phyloP scores from a whole-genome alignment of 192 early-diverging fungal species.

The Entophlyctis helioformis region DNA sequence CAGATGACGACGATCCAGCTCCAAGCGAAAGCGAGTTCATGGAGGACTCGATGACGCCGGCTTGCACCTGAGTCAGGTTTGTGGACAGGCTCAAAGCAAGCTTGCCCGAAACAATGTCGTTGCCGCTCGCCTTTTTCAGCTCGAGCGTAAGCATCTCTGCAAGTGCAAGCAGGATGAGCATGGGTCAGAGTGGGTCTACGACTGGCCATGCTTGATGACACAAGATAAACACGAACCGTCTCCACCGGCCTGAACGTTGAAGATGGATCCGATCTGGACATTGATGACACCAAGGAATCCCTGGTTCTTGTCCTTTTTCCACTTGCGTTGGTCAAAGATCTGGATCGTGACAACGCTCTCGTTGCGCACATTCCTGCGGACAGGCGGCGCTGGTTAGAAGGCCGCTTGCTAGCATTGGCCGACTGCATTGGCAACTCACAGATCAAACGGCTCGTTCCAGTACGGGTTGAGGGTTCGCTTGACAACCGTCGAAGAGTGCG shows the following conservation, averaged over 20 bases:
- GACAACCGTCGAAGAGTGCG: constrained; percentile 74
- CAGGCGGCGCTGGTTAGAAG: no score
- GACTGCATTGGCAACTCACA: constrained; percentile 25
- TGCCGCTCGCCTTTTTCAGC: constrained; percentile 72
- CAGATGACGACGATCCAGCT: no score
- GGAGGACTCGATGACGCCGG: no score
- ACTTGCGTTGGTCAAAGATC: constrained; percentile 97
- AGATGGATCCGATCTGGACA: constrained; percentile 67
- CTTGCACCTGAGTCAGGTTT: no score
- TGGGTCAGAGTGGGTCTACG: no score
- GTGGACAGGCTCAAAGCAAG: constrained; percentile 64
- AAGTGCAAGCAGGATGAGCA: constrained; percentile 19
- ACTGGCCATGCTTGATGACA: no score
- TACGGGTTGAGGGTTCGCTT: constrained; percentile 89
- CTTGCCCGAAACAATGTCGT: constrained; percentile 77
- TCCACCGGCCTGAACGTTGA: constrained; percentile 65
- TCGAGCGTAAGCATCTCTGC: constrained; percentile 81
- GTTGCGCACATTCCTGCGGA: constrained; percentile 51
- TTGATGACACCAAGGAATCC: constrained; percentile 85
- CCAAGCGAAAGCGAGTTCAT: no score
- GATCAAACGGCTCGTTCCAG: constrained; percentile 87
- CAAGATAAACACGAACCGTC: constrained; percentile 28
- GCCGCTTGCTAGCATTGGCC: no score
- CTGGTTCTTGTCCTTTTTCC: constrained; percentile 55
- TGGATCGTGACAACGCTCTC: constrained; percentile 79